A percentile compares a stretch with the other conserved stretches of the same genome.
Evolutionary conservation across 306 rosid species (phyloP).

Genomic region (Sesbania bispinosa): DNA sequence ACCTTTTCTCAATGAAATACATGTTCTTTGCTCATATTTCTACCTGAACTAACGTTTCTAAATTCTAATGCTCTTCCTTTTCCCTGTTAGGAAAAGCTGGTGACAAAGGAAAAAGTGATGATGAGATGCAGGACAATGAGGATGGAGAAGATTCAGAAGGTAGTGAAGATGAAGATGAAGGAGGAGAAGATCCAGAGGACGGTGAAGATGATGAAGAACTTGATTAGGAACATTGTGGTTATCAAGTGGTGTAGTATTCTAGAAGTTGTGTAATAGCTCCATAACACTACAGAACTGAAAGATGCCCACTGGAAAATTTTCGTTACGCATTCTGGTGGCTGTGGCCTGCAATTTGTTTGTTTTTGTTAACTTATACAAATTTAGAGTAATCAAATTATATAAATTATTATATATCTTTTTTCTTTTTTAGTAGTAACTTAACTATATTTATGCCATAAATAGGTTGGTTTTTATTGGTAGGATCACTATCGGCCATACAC

Average conservation of each 20-base stretch:
- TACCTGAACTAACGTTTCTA: background rate
- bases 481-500: background rate
- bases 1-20: background rate
- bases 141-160: conserved; percentile 30
- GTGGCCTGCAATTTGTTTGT: background rate
- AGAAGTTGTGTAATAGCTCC: background rate
- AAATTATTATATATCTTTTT: background rate
- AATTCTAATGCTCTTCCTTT: background rate
- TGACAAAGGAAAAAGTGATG: conserved; percentile 43
- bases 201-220: conserved; percentile 18
- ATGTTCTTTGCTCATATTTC: background rate
- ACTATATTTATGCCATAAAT: background rate
- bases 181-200: conserved; percentile 9
- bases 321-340: conserved; percentile 18
- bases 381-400: background rate
- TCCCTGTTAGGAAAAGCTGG: conserved; percentile 37
- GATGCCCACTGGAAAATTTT: conserved; percentile 20
- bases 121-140: conserved; percentile 37
- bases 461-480: background rate
- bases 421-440: background rate
- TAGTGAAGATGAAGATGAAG: conserved; percentile 33
- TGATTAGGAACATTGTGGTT: conserved; percentile 6
- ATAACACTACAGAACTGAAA: background rate
- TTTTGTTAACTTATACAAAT: conserved; percentile 1
- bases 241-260: background rate